A percentile compares a stretch with the other conserved stretches of the same genome.
These are phyloP conservation scores for Populus ilicifolia DNA, from an alignment of 345 rosid species.

Conservation along the genomic window DNA sequence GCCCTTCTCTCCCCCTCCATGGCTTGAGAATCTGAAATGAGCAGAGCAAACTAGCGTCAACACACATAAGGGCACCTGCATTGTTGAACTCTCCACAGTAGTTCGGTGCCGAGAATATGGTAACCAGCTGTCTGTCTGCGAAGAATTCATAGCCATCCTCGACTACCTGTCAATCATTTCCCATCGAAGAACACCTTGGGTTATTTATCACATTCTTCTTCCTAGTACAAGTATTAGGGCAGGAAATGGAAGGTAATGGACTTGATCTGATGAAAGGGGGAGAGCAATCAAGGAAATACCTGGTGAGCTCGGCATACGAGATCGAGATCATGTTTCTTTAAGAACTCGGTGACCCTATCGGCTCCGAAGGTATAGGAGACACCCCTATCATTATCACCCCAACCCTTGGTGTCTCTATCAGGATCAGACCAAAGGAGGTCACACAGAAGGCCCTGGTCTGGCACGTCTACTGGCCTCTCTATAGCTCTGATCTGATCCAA, in stretches of 20 bases:
- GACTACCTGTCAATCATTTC: conserved; percentile 6
- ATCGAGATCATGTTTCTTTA: conserved; percentile 24
- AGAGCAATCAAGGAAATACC: neutral
- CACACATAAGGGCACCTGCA: conserved; percentile 25
- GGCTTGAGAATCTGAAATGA: conserved; percentile 27
- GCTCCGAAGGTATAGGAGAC: conserved; percentile 24
- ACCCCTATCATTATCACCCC: conserved; percentile 27
- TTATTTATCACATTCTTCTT: neutral
- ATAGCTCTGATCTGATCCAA: conserved; percentile 18
- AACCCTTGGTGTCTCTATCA: conserved; percentile 12
- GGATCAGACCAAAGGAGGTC: conserved; percentile 27
- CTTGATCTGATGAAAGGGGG: neutral
- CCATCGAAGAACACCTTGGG: neutral
- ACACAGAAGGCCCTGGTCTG: conserved; percentile 21
- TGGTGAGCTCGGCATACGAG: conserved; percentile 25
- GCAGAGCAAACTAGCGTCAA: conserved; percentile 22
- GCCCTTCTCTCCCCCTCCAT: conserved; percentile 1
- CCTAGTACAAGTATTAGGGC: neutral
- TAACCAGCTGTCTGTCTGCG: conserved; percentile 23
- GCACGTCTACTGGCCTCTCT: conserved; percentile 22
- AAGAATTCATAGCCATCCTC: conserved; percentile 28
- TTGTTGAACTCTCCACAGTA: conserved; percentile 26
- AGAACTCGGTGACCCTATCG: conserved; percentile 13
- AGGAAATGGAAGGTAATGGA: neutral
- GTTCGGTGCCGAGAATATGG: conserved; percentile 21